Base-by-base conservation (phyloP, 306 rosid species). In the Lagenaria siceraria region DNA sequence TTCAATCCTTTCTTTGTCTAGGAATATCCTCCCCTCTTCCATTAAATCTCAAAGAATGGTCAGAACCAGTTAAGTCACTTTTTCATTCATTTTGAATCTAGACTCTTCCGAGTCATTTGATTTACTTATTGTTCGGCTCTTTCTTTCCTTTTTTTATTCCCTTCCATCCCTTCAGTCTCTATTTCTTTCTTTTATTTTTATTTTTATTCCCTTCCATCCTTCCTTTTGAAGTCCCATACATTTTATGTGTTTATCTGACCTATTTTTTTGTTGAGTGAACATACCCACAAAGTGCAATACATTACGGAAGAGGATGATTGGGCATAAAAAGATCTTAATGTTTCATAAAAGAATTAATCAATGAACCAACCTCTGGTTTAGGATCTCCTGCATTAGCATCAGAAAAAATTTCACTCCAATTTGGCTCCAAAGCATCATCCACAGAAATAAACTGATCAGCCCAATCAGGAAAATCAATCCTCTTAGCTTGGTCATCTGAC, bases 401-500 rank as follows among this genome's bases (percentile, higher is more conserved):
- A 75, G 77, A 78, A 18, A 91, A 89, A 73, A 94, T 89, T 74
- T 89, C 96, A 83, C 63, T 80, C 93, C 94, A 94, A 81, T 84
- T 87, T 56, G 88, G 89, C 74, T 86, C 97, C 82, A 90, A 55
- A 17, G 81, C 71, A 35, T 75, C 87, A 10, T 82, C 87, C 71
- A 83, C 87, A 1, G 93, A 81, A 82, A 90, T 93, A 77, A 88
- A 82, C 49, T 81, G 89, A 80, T 86, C 97, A 58, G 84, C 90
- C 98, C 97, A 91, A 78, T 88, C 93, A 17, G 89, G 79, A 83
- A 89, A 85, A 77, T 89, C 89, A 63, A 87, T 40, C 85, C 79
- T 85, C 78, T 83, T 87, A 35, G 81, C 78, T 66, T 80, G 87
- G 52, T 85, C 91, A 17, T 82, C 92, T 1, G 87, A 75, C 46